Evolutionary conservation across 179 eudicot species (phyloP), one percentile per base, ranked within the genome.

Genomic region (Heliamphora pulchella): DNA sequence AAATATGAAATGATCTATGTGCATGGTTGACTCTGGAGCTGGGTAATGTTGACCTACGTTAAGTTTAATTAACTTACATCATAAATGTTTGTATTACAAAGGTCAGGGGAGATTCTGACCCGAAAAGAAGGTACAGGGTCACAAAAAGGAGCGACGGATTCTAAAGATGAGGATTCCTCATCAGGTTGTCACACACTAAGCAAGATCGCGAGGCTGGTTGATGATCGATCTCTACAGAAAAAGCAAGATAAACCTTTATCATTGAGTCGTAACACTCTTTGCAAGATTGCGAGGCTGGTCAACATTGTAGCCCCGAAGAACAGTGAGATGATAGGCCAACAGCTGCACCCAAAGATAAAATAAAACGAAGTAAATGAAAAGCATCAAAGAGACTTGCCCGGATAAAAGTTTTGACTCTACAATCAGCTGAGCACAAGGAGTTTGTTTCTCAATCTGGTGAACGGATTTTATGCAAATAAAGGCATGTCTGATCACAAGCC

Each of bases 251-350:
- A 67, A 67, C 14, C 71, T 67, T 67, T 48, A n/a, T 67, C 71
- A 67, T 67, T 67, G 48, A 67, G 71, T 67, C 2, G 71, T 73
- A 31, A 73, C 62, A 50, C 62, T 73, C 44, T 73, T 73, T 53
- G 61, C 43, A 2, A 73, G 76, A 51, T 73, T 73, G 50, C 71
- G 71, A 41, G 71, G 71, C 15, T 96, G 98, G 83, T 96, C 98
- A 72, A 96, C 99, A 80, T 96, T 94, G 83, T 90, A 85, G 65
- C 99, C 99, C 44, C 99, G 90, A 75, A 90, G 83, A 51, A 96
- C 99, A 0, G 97, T 96, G 43, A 96, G 88, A 82, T 96, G 99
- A 88, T 94, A 94, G 8, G 99, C 98, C 91, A 94, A 83, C 67
- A 94, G 81, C 99, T 96, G 96, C 90, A 89, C 47, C 70, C 72